Percentiles rank a stretch among this genome's conserved stretches.
These are phyloP conservation scores for Ambrosiella beaveri DNA, from an alignment of 2,329 filamentous ascomycete species.

Conservation along the genomic window DNA sequence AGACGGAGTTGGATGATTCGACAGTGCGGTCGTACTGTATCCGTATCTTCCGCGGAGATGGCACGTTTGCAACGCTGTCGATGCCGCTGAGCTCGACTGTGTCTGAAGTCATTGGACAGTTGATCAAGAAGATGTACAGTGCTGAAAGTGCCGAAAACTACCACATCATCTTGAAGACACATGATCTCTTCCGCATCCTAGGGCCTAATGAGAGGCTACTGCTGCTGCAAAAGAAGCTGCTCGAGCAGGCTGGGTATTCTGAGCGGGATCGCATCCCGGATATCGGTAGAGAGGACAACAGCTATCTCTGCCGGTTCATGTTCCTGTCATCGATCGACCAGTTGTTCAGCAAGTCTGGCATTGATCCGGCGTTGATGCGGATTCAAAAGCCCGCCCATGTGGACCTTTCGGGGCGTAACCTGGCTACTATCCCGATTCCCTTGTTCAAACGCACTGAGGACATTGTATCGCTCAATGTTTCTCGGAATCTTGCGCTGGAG, in stretches of 20 bases:
- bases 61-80: conserved; percentile 84
- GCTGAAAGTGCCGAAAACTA: conserved; percentile 86
- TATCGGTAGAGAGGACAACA: conserved; percentile 89
- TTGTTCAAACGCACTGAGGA: conserved; percentile 83
- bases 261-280: conserved; percentile 79
- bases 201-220: conserved; percentile 64
- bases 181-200: conserved; percentile 72
- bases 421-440: conserved; percentile 86
- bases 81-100: conserved; percentile 71
- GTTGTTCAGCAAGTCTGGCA: conserved; percentile 47
- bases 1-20: conserved; percentile 38
- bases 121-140: conserved; percentile 87
- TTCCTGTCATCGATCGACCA: conserved; percentile 49
- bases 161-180: conserved; percentile 86
- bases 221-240: conserved; percentile 74
- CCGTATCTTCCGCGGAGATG: conserved; percentile 83
- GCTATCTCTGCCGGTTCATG: conserved; percentile 88
- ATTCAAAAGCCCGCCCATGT: conserved; percentile 87
- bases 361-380: conserved; percentile 67
- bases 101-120: conserved; percentile 68
- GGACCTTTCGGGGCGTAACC: conserved; percentile 73
- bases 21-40: conserved; percentile 50
- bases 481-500: conserved; percentile 77
- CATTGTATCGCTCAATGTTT: conserved; percentile 88
- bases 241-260: conserved; percentile 85